phyloP scores from a whole-genome alignment of 2,329 filamentous ascomycete species.

The Paracoccidioides lutzii region DNA sequence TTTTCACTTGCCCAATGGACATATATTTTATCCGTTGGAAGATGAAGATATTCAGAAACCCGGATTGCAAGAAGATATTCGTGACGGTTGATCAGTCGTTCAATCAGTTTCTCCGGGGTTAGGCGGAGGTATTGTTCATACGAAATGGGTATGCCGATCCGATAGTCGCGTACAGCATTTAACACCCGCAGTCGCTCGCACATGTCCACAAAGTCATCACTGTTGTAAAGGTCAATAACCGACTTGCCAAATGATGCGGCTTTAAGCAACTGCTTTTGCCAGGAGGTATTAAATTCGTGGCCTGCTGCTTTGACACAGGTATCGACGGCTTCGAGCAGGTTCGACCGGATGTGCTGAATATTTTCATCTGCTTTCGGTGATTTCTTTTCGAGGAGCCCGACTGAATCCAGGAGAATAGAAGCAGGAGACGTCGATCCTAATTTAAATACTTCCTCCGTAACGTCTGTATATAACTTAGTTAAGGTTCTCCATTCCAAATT shows the following conservation, averaged over 20 bases:
- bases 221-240: conserved; percentile 91
- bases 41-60: conserved; percentile 71
- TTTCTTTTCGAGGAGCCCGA: conserved; percentile 79
- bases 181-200: conserved; percentile 85
- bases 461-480: conserved; percentile 32
- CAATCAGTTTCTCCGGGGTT: conserved; percentile 77
- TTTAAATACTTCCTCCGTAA: conserved; percentile 79
- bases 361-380: conserved; percentile 97
- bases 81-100: conserved; percentile 72
- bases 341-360: conserved; percentile 81
- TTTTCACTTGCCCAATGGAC: conserved; percentile 96
- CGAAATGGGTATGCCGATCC: conserved; percentile 77
- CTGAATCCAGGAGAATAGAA: conserved; percentile 84
- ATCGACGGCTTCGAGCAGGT: conserved; percentile 84
- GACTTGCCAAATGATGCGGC: conserved; percentile 97
- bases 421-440: conserved; percentile 78
- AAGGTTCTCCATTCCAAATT: conserved; percentile 3
- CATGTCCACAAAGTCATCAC: conserved; percentile 97
- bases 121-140: conserved; percentile 89
- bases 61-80: conserved; percentile 85
- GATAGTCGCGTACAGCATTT: conserved; percentile 83
- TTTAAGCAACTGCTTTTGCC: conserved; percentile 93
- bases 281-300: conserved; percentile 76
- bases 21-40: conserved; percentile 82
- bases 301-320: conserved; percentile 87